A percentile compares a stretch with the other conserved stretches of the same genome.
Conservation (phyloP, 2,329 filamentous ascomycete species). For the Cercospora sesami region DNA sequence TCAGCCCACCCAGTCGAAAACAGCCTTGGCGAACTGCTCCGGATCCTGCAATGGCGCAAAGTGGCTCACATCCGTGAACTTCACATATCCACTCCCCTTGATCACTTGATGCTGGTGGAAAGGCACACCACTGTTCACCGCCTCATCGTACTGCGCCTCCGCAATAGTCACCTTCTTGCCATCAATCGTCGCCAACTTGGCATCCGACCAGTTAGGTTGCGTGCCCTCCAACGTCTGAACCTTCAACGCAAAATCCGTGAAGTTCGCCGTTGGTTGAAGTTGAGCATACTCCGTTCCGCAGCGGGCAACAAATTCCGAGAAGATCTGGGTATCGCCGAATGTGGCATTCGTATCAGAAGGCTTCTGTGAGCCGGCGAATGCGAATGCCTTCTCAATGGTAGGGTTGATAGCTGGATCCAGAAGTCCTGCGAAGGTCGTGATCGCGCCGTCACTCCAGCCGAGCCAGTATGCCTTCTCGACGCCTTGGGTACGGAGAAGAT, state of each 20-base stretch:
- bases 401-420: conserved; percentile 37
- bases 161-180: conserved; percentile 35
- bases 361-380: conserved; percentile 42
- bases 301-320: conserved; percentile 40
- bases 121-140: conserved; percentile 44
- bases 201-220: conserved; percentile 39
- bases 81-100: conserved; percentile 41
- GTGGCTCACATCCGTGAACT: conserved; percentile 45
- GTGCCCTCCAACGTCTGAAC: conserved; percentile 43
- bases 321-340: conserved; percentile 40
- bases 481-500: conserved; percentile 37
- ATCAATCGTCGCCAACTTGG: conserved; percentile 28
- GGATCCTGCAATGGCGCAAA: conserved; percentile 49
- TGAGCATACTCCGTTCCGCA: conserved; percentile 42
- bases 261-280: conserved; percentile 42
- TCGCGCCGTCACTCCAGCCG: conserved; percentile 48
- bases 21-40: conserved; percentile 22
- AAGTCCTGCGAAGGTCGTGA: conserved; percentile 43
- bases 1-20: conserved; percentile 9
- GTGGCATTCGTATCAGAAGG: conserved; percentile 42
- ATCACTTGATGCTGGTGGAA: conserved; percentile 41
- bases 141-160: conserved; percentile 42
- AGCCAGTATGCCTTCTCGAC: conserved; percentile 41
- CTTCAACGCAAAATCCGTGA: conserved; percentile 42
- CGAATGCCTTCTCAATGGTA: conserved; percentile 44